Base-by-base conservation (phyloP, 495 filamentous ascomycete species). In the Podospora sp. region DNA sequence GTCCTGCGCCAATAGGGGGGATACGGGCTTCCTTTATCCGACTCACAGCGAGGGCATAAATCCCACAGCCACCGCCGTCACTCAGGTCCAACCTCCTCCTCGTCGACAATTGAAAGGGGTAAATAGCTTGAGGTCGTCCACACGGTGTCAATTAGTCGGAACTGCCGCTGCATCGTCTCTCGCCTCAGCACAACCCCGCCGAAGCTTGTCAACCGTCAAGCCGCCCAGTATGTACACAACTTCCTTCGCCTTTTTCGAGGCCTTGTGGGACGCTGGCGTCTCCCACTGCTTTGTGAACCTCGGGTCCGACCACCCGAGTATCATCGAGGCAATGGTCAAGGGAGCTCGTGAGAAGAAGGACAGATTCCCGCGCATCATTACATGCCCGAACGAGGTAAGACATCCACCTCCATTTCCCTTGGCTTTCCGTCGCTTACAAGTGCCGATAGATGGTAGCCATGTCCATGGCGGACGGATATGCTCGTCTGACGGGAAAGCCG, bases 301-400 rank as follows among this genome's bases (percentile, higher is more conserved):
- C 18, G 94, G 94, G 40, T 93, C 92, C n/a, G 93, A 97, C 75
- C 93, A 97, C 72, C 93, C 93, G 12, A 90, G 78, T 67, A 96
- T 98, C 72, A 87, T 97, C 66, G 94, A 98, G 80, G 93, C 93
- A n/a, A 97, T 98, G 81, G 91, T 96, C 64, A 94, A 93, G 77
- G 94, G 92, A 18, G 88, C 93, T 59, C 78, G 80, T 65, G 86
- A 88, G 69, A 83, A 72, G 61, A 83, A 83, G 62, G 88, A 85
- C 52, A 82, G 85, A 61, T 97, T 97, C 70, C 94, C 94, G 26
- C 87, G 82, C 46, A 92, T 97, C 61, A 91, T 98, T 71, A 98
- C 94, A 57, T 97, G 94, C 75, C 94, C 93, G 1, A 96, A 97
- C 72, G 93, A 96, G 80, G 89, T 90, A 78, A n/a, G 26, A 73